phyloP scores from a whole-genome alignment of 1,284 basidiomycete species.

The Coniferiporia sulphurascens region DNA sequence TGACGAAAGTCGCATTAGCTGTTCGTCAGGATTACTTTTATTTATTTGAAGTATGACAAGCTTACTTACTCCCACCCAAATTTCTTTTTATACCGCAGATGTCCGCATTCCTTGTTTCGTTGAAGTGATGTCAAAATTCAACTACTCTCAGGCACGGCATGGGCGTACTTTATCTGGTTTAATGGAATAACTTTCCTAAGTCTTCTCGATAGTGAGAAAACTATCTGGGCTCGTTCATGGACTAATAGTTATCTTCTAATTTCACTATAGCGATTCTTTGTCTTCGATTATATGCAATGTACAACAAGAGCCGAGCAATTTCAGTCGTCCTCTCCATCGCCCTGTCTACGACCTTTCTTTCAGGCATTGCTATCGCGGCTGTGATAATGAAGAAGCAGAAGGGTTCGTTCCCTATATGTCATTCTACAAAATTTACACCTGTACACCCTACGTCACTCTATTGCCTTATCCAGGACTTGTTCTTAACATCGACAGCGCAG shows the following conservation, averaged over 20 bases:
- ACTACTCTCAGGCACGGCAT: neutral
- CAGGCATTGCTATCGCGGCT: neutral
- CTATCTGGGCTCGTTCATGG: neutral
- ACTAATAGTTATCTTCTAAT: neutral
- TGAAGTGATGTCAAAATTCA: neutral
- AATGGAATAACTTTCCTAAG: neutral
- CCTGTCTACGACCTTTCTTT: neutral
- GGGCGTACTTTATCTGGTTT: neutral
- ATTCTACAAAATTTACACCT: neutral
- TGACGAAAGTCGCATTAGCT: neutral
- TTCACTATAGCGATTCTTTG: neutral
- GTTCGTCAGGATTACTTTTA: neutral
- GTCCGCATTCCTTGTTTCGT: neutral
- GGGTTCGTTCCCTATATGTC: neutral
- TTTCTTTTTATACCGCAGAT: neutral
- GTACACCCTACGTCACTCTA: neutral
- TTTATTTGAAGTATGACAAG: neutral
- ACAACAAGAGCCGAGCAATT: neutral
- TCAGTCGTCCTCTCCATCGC: neutral
- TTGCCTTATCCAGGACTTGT: neutral
- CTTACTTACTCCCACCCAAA: neutral
- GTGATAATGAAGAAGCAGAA: neutral
- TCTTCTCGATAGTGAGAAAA: neutral
- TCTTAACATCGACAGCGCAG: neutral
- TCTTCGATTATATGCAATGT: slow-evolving; percentile 1